Evolutionary conservation across 2,329 filamentous ascomycete species (phyloP), one percentile per base, ranked within the genome.

Genomic region (Thermothelomyces thermophilus): DNA sequence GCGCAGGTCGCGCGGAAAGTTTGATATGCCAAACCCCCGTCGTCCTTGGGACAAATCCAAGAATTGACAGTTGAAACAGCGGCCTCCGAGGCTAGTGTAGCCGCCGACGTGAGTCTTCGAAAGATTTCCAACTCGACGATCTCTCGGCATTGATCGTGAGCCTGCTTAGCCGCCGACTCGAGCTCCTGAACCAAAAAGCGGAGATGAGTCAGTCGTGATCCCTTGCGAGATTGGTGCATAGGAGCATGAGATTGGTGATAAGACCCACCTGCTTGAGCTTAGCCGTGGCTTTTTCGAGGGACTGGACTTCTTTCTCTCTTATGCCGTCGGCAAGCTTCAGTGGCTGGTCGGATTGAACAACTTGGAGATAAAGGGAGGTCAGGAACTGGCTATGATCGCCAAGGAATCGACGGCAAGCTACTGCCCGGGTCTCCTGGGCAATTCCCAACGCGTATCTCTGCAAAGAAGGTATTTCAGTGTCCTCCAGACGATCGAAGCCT

Each of bases 381-480:
- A 82, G 51, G 0, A 81, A 59, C 50, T 74, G 72, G 35, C 66
- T 69, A 3, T 82, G 48, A 26, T 68, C 70, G 8, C 73, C 74
- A 2, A 84, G 63, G 50, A 82, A 82, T 1, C 62, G 63, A 10
- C 68, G 70, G 46, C 70, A 74, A 20, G 65, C 68, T 5, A 66
- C 68, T 5, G 68, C 62, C 20, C 63, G 59, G 5, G 52, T 54
- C 11, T 41, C 26, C 14, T 51, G 30, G 4, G 79, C 82, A 2
- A 83, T 64, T 31, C 73, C 72, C 48, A 72, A 73, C 48, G 78
- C 82, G 53, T 85, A 80, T 0, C 65, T 65, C 57, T 78, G 76
- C 2, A 84, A 68, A 30, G n/a, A 68, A 1, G 79, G 79, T 2
- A 83, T 71, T 56, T 76, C 80, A 0, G 81, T 84, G 47, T 83